Evolutionary conservation across 2,329 filamentous ascomycete species (phyloP), one percentile per base, ranked within the genome.

Genomic region (Curvularia hawaiiensis): DNA sequence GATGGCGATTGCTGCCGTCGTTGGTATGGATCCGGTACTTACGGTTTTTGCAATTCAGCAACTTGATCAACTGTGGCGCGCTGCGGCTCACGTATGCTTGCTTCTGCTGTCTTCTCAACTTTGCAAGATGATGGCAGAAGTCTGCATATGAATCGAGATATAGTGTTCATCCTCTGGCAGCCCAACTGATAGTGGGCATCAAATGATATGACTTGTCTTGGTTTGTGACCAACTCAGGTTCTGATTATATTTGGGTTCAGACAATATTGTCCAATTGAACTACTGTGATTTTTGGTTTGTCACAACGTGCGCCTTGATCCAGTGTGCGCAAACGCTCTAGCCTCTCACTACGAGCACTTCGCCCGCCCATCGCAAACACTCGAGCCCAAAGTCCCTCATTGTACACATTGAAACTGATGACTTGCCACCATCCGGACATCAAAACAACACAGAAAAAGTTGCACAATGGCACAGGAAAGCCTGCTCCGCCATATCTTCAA

Each of bases 401-500:
- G 4, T 38, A 14, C 14, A 16, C 2, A 12, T n/a, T 11, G 2
- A n/a, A 3, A 43, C 6, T 6, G 16, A 8, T 26, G 3, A 26
- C 5, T 16, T 9, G 1, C 10, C 22, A 4, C 14, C 3, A 9
- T n/a, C 6, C 6, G 3, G 11, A n/a, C 10, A 18, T 3, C 22
- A 3, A 4, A 44, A 16, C 12, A n/a, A 4, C 4, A 6, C 7
- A n/a, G 4, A 3, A 4, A 4, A 6, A 9, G 28, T 16, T 14
- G 14, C 2, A 7, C 16, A 28, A 64, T 65, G 60, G 38, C 58
- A 12, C 53, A 39, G 2, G 50, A 44, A 22, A 61, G 10, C 20
- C 49, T 67, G 1, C 44, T 68, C 2, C 64, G 60, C 22, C 60
- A 63, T 40, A 55, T 66, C 28, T 67, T 68, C 44, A 63, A 60